A percentile compares a stretch with the other conserved stretches of the same genome.
Conservation (phyloP, 306 rosid genomes). For the Oxytropis ochrocephala region DNA sequence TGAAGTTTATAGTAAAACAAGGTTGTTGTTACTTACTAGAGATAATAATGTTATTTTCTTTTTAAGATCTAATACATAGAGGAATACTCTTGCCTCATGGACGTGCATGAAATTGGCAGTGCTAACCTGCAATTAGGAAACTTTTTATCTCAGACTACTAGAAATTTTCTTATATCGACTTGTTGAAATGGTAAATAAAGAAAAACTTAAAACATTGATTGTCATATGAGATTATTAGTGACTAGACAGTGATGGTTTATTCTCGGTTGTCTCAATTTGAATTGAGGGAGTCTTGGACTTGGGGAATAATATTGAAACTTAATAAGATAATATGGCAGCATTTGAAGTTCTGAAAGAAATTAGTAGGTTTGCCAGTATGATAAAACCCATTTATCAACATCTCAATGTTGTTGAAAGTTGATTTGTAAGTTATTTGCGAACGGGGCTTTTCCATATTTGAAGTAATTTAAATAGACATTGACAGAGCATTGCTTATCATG, state of each 20-base stretch:
- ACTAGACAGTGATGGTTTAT: not conserved
- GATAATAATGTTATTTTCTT: not conserved
- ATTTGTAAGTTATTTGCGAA: not conserved
- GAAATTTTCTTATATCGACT: not conserved
- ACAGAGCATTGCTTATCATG: not conserved
- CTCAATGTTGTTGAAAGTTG: not conserved
- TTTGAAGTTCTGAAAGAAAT: not conserved
- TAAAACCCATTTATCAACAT: not conserved
- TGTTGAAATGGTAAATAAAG: not conserved
- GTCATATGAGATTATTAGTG: not conserved
- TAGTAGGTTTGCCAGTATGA: not conserved
- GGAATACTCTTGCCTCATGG: not conserved
- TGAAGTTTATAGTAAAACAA: not conserved
- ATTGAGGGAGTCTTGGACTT: conserved; percentile 3
- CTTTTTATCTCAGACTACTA: not conserved
- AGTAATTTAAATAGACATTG: not conserved
- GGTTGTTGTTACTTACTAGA: not conserved
- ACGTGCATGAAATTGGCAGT: conserved; percentile 4
- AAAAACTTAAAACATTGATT: not conserved
- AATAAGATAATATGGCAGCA: not conserved
- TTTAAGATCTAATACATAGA: not conserved
- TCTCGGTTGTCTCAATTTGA: not conserved
- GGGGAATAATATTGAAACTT: not conserved
- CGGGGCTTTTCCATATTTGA: not conserved
- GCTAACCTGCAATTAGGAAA: not conserved